Evolutionary conservation across 352 stramenopile species (phyloP), one percentile per base, ranked within the genome.

Genomic region (Globisporangium polare): DNA sequence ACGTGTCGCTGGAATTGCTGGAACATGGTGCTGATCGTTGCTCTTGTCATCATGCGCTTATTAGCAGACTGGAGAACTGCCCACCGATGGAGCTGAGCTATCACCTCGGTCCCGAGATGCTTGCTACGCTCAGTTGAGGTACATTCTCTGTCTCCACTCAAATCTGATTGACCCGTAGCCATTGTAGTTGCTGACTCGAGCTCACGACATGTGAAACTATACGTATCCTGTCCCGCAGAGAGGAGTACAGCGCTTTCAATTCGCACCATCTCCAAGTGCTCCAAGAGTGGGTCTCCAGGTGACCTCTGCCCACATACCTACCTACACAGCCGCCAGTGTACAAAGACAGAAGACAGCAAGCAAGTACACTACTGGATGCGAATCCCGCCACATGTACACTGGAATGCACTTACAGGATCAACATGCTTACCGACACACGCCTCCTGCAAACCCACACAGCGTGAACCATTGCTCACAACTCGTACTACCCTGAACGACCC

Each of bases 181-280:
- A 18, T 24, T 8, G 13, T 24, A 12, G 13, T 22, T 22, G 20
- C 27, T 18, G 20, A 54, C 29, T 39, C 33, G 13, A 18, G 2
- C 17, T 20, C 8, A 15, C 12, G 3, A 0, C 13, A 51, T 51
- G 43, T 29, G 4, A 31, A 7, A n/a, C 20, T 39, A 10, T 24
- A n/a, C 15, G 15, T n/a, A 20, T 22, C 7, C 3, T 18, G 27
- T 26, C 17, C 27, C 7, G 29, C 52, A 84, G 75, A 37, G 63
- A 85, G 50, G 72, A 86, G 37, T 73, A 85, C 31, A 68, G 71
- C 17, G 67, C 56, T 35, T 88, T 87, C 47, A 75, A 88, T 27
- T 60, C 63, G 15, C 66, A 72, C 18, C 67, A 86, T 54, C 77
- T 81, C 55, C 53, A 73, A 22, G 50, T 81, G 41, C 72, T 90